Evolutionary conservation across 2,329 filamentous ascomycete species (phyloP).

Genomic region (Xylariaceae sp.): DNA sequence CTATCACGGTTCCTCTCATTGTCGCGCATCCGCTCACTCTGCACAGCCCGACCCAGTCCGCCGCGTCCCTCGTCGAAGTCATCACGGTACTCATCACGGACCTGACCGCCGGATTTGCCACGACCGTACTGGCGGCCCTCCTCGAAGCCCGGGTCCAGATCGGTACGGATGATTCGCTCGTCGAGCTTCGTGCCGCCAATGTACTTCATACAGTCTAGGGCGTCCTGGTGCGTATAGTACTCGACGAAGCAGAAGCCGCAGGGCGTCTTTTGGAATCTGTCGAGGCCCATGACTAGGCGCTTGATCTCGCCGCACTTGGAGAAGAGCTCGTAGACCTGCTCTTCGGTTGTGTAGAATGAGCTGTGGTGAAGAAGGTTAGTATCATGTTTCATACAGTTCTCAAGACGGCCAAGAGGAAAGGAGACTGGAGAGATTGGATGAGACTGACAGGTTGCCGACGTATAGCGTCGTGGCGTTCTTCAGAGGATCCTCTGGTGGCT

Average conservation of each 20-base stretch:
- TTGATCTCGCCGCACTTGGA: slow-evolving; percentile 98
- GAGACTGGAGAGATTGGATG: not conserved
- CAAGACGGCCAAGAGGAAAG: not conserved
- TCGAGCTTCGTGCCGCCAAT: slow-evolving; percentile 97
- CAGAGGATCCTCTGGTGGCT: slow-evolving; percentile 69
- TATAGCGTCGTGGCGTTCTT: slow-evolving; percentile 91
- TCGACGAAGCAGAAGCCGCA: slow-evolving; percentile 99
- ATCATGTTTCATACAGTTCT: not conserved
- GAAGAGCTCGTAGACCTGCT: slow-evolving; percentile 97
- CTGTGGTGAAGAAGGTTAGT: slow-evolving; percentile 39
- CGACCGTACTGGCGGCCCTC: slow-evolving; percentile 95
- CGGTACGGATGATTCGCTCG: slow-evolving; percentile 91
- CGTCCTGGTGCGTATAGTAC: slow-evolving; percentile 97
- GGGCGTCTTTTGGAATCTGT: slow-evolving; percentile 94
- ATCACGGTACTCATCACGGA: slow-evolving; percentile 94
- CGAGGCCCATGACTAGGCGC: slow-evolving; percentile 93
- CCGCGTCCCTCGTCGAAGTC: slow-evolving; percentile 95
- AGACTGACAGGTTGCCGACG: slow-evolving; percentile 82
- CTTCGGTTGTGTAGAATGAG: slow-evolving; percentile 97
- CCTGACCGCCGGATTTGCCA: slow-evolving; percentile 93
- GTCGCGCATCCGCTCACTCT: slow-evolving; percentile 40
- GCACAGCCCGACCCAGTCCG: slow-evolving; percentile 76
- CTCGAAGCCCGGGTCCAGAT: slow-evolving; percentile 91
- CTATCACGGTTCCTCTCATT: slow-evolving; percentile 40
- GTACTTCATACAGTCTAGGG: slow-evolving; percentile 97